Evolutionary conservation across 805 yeast species (phyloP).

Genomic region (Spathaspora gorwiae): DNA sequence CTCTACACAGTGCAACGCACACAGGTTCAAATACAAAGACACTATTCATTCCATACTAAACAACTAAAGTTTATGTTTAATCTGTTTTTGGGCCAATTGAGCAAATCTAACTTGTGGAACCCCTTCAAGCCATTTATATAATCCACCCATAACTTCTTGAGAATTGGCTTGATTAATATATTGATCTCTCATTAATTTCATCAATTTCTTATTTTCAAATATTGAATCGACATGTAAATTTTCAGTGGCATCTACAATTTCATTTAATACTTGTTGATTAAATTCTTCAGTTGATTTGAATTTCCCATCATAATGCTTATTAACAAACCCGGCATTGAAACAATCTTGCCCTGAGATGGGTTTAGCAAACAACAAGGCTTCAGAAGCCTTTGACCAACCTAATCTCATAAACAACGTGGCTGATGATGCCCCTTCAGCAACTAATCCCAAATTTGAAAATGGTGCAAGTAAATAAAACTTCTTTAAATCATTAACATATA

Average conservation of each 20-base stretch:
- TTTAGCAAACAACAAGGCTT: slow-evolving; percentile 65
- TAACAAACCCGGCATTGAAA: slow-evolving; percentile 54
- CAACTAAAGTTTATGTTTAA: slow-evolving; percentile 56
- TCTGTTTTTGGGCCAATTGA: slow-evolving; percentile 47
- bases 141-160: slow-evolving; percentile 65
- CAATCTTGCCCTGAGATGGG: slow-evolving; percentile 62
- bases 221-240: slow-evolving; percentile 43
- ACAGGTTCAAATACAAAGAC: too few relatives aligned
- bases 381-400: slow-evolving; percentile 69
- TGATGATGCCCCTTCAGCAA: slow-evolving; percentile 76
- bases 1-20: too few relatives aligned
- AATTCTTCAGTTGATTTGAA: slow-evolving; percentile 35
- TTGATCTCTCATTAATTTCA: slow-evolving; percentile 35
- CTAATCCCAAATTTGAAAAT: slow-evolving; percentile 77
- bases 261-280: slow-evolving; percentile 35
- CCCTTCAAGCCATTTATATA: slow-evolving; percentile 66
- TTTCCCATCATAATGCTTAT: slow-evolving; percentile 46
- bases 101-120: slow-evolving; percentile 66
- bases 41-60: background rate
- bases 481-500: slow-evolving; percentile 59
- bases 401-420: slow-evolving; percentile 63
- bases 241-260: slow-evolving; percentile 30
- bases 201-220: slow-evolving; percentile 37
- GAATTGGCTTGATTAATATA: slow-evolving; percentile 48
- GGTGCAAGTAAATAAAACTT: slow-evolving; percentile 64